Percentiles rank a stretch among this genome's conserved stretches.
Evolutionary conservation across 306 rosid genomes (phyloP).

Genomic region (Sesbania bispinosa): DNA sequence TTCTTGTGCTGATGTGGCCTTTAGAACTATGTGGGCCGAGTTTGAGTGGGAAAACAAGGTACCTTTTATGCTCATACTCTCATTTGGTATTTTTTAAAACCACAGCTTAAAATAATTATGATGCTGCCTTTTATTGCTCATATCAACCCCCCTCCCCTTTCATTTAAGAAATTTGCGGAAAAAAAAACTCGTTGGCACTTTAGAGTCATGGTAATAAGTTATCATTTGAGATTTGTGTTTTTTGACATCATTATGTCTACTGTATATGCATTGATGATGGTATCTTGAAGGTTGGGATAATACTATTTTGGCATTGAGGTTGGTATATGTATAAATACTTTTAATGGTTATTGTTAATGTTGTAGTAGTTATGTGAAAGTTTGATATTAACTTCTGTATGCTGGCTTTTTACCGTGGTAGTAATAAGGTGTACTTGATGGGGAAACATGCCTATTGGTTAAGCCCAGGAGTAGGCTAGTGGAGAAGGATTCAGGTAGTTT

Average conservation of each 20-base stretch:
- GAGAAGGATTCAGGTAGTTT: not conserved
- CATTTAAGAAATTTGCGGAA: not conserved
- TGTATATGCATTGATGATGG: not conserved
- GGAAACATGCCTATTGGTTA: not conserved
- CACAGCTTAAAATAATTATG: not conserved
- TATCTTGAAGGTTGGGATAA: slow-evolving; percentile 8
- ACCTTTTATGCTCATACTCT: not conserved
- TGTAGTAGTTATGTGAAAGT: not conserved
- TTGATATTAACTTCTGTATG: not conserved
- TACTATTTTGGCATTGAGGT: not conserved
- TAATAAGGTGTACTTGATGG: not conserved
- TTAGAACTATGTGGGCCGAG: slow-evolving; percentile 99
- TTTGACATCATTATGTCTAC: not conserved
- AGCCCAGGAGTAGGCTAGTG: not conserved
- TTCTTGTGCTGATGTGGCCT: slow-evolving; percentile 84
- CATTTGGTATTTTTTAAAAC: not conserved
- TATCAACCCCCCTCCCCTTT: not conserved
- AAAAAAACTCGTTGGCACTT: not conserved
- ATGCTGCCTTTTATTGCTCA: slow-evolving; percentile 7
- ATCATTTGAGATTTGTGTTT: not conserved
- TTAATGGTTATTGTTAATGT: not conserved
- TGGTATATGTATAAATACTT: not conserved
- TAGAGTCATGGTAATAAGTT: not conserved
- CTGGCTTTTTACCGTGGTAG: not conserved
- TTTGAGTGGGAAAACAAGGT: slow-evolving; percentile 99